Percentiles rank a stretch among this genome's conserved stretches.
Conservation (phyloP, 805 yeast genomes). For the Priceomyces carsonii region DNA sequence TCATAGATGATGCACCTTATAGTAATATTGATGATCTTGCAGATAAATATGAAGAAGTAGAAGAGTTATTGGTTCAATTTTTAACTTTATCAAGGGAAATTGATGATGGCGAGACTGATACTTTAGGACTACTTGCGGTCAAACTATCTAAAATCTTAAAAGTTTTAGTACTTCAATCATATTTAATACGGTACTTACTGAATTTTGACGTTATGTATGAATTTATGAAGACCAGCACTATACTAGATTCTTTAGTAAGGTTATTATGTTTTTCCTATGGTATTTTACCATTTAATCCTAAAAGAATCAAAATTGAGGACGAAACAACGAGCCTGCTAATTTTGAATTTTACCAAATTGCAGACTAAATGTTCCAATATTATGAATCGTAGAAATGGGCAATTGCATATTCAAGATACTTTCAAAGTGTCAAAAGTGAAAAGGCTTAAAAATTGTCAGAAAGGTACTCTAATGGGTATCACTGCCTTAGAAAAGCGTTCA, state of each 20-base stretch:
- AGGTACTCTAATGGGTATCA: too few species aligned
- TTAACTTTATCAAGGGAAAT: background rate
- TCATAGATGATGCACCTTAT: slow-evolving; percentile 12
- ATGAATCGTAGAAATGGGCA: background rate
- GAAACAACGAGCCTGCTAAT: background rate
- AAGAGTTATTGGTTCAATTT: background rate
- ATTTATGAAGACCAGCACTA: background rate
- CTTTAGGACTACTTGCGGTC: slow-evolving; percentile 1
- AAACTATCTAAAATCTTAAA: slow-evolving; percentile 7
- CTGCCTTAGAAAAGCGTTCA: too few species aligned
- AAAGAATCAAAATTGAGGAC: background rate
- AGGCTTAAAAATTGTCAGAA: background rate
- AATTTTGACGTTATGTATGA: slow-evolving; percentile 1
- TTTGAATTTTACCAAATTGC: slow-evolving; percentile 2
- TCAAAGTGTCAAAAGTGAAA: slow-evolving; percentile 2
- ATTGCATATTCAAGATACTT: background rate
- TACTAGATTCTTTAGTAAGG: background rate
- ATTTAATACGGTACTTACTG: slow-evolving; percentile 1
- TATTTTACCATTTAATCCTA: background rate
- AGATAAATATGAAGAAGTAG: slow-evolving; percentile 1
- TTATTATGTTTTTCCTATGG: slow-evolving; percentile 1
- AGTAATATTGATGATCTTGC: background rate
- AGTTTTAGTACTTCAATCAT: slow-evolving; percentile 6
- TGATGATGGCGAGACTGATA: background rate
- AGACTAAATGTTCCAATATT: slow-evolving; percentile 1